Evolutionary conservation across 2,329 filamentous ascomycete species (phyloP).

Genomic region (Cordyceps cateniannulata): DNA sequence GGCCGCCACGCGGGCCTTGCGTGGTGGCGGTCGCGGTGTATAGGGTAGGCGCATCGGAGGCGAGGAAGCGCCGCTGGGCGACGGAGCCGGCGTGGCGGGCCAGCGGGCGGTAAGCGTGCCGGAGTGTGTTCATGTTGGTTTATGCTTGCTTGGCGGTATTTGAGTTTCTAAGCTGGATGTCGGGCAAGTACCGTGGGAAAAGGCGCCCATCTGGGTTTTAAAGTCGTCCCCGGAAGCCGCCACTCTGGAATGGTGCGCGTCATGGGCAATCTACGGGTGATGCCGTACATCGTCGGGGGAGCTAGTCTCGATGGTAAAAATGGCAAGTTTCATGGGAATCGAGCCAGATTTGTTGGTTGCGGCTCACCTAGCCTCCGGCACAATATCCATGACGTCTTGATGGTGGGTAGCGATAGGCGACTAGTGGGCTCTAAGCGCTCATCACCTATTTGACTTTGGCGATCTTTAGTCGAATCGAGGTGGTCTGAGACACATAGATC

Average conservation of each 20-base stretch:
- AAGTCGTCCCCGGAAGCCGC: neutral
- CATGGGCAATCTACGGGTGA: neutral
- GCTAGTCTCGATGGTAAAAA: neutral
- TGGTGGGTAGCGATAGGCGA: neutral
- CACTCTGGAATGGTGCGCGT: neutral
- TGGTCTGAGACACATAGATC: neutral
- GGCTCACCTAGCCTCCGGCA: neutral
- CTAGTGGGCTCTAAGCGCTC: neutral
- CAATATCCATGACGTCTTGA: conserved; percentile 1
- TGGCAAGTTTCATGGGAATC: neutral
- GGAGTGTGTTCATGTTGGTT: neutral
- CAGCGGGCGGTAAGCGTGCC: neutral
- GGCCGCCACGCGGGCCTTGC: neutral
- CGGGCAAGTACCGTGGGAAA: neutral
- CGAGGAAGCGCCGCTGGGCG: neutral
- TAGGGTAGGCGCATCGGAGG: conserved; percentile 3
- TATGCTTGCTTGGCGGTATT: neutral
- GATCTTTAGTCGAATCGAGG: neutral
- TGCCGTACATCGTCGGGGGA: neutral
- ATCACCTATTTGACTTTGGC: neutral
- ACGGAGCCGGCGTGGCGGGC: neutral
- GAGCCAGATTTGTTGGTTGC: neutral
- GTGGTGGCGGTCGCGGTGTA: conserved; percentile 3
- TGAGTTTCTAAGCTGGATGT: neutral
- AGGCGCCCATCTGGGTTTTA: neutral